Base-by-base conservation (phyloP, 257 asterid genomes). In the Ajuga chamaepitys region DNA sequence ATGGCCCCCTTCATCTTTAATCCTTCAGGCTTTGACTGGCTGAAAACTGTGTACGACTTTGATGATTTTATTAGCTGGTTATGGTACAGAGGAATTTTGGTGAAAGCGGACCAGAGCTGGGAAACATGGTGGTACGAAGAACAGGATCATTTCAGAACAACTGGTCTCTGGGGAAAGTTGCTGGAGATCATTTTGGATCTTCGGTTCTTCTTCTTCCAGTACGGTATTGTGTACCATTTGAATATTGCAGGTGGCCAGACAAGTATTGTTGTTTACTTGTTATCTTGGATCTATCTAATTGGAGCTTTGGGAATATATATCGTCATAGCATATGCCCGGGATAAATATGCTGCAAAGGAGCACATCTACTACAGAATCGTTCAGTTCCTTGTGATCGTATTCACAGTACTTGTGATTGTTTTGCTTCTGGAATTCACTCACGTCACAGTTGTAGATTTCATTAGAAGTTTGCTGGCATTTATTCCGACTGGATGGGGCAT, bases 401-500 rank as follows among this genome's bases (percentile, higher is more conserved):
- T 84, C 22, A 73, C 86, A 0, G 75, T 77, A 12, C 85, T 87
- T 37, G 81, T 79, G 53, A 56, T 87, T 13, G 62, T 82, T 56
- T 63, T 87, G 24, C 75, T 85, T 61, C 73, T 93, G 76, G 70
- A 67, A 75, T 82, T 85, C 75, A 84, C 88, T 8, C 3, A 13
- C 1, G 75, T 84, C 24, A 66, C 63, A 5, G 38, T 68, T 14
- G 16, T 81, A 16, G 98, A 93, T 70, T 77, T 93, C 71, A 53
- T 89, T 3, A 81, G 74, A 51, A 84, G 97, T 78, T 82, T 89
- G 67, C 74, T 93, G 82, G 98, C 98, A 7, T 85, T 93, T 69
- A 74, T 93, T 48, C 98, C 98, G 22, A 93, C 98, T 3, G 98
- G 98, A 51, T 93, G 98, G 98, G 98, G 98, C 18, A 71, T 93